phyloP scores from a whole-genome alignment of 2,329 filamentous ascomycete species.

The Graphiopsis chlorocephala region DNA sequence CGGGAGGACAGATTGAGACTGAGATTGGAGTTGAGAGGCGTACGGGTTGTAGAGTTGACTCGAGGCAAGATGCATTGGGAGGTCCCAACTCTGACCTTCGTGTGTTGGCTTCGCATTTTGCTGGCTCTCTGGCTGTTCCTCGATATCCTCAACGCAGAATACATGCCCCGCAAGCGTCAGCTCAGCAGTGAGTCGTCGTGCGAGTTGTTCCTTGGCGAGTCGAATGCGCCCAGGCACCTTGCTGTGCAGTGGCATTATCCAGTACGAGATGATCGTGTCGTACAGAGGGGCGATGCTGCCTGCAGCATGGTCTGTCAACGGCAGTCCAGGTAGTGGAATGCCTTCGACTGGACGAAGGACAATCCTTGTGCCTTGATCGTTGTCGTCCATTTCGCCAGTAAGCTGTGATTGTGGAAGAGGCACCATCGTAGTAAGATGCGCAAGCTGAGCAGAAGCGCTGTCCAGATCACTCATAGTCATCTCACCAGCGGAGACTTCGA shows the following conservation, averaged over 20 bases:
- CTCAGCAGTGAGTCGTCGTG: constrained; percentile 34
- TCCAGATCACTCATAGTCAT: constrained; percentile 20
- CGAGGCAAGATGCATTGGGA: constrained; percentile 13
- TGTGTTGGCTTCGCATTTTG: neutral
- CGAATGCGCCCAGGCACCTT: constrained; percentile 27
- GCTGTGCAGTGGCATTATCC: constrained; percentile 26
- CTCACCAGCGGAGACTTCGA: constrained; percentile 15
- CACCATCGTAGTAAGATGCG: constrained; percentile 8
- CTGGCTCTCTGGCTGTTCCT: constrained; percentile 7
- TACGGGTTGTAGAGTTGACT: neutral
- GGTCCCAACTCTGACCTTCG: constrained; percentile 11
- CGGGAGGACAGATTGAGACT: constrained; percentile 23
- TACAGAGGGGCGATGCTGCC: constrained; percentile 17
- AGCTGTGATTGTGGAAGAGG: neutral
- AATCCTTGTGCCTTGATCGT: constrained; percentile 3
- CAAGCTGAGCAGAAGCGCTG: constrained; percentile 16
- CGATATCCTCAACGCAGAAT: constrained; percentile 17
- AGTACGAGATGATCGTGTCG: constrained; percentile 25
- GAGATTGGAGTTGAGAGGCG: neutral
- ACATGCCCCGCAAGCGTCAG: constrained; percentile 36
- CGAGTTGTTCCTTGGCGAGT: constrained; percentile 32
- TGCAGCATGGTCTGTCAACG: neutral
- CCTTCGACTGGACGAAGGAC: constrained; percentile 10
- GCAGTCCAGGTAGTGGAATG: constrained; percentile 11
- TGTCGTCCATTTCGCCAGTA: neutral